Percentiles rank a stretch among this genome's conserved stretches.
These are phyloP conservation scores for Clarireedia monteithiana DNA, from an alignment of 2,329 filamentous ascomycete species.

Conservation along the genomic window DNA sequence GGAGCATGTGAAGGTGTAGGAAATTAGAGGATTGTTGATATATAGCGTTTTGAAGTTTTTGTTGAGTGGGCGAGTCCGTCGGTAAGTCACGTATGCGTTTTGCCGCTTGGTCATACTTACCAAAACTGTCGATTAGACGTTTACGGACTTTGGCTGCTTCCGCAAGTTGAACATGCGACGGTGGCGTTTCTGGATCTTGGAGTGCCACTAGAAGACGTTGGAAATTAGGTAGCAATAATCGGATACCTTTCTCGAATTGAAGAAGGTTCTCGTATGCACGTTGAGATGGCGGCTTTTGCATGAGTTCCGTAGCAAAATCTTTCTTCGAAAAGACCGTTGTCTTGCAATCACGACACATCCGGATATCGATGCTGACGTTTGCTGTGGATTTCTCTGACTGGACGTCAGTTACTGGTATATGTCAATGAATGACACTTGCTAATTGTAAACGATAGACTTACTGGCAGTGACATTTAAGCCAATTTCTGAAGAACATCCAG, in stretches of 20 bases:
- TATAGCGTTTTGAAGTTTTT: constrained; percentile 58
- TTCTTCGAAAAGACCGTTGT: constrained; percentile 59
- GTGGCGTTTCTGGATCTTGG: constrained; percentile 54
- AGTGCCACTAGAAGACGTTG: constrained; percentile 56
- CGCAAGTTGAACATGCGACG: constrained; percentile 44
- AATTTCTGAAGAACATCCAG: constrained; percentile 77
- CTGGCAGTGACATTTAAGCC: constrained; percentile 66
- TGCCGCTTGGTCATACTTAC: constrained; percentile 62
- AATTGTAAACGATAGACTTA: constrained; percentile 34
- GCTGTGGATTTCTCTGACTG: constrained; percentile 40
- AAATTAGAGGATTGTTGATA: constrained; percentile 63
- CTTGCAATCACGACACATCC: constrained; percentile 89
- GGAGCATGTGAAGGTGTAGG: constrained; percentile 68
- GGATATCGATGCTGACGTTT: constrained; percentile 65
- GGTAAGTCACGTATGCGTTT: constrained; percentile 60
- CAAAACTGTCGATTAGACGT: constrained; percentile 63
- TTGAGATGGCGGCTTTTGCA: constrained; percentile 50
- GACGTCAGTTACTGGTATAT: constrained; percentile 30
- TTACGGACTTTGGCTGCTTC: constrained; percentile 66
- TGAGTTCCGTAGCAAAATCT: constrained; percentile 55
- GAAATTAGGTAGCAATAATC: constrained; percentile 59
- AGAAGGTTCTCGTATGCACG: constrained; percentile 59
- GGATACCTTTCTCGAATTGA: constrained; percentile 65
- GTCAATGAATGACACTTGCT: constrained; percentile 17
- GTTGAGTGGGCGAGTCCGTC: constrained; percentile 54